A percentile compares a stretch with the other conserved stretches of the same genome.
These are phyloP conservation scores for Russula lepida DNA, from an alignment of 768 basidiomycete genomes.

Conservation along the genomic window DNA sequence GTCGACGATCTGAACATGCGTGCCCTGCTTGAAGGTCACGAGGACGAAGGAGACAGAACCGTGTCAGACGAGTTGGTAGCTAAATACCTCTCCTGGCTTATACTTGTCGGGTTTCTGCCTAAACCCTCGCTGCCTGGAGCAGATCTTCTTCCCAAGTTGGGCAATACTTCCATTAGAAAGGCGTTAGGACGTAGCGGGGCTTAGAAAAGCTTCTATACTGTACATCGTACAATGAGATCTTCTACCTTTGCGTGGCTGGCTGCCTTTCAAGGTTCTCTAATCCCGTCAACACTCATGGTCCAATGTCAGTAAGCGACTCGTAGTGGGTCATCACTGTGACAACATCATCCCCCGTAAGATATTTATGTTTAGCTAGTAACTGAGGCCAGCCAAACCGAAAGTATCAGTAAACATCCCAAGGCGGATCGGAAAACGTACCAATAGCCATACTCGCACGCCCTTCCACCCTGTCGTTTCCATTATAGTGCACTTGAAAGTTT, in stretches of 20 bases:
- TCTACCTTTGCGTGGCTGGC: not conserved
- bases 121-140: constrained; percentile 35
- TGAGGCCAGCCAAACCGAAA: not conserved
- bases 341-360: constrained; percentile 13
- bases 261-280: not conserved
- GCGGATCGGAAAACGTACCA: constrained; percentile 2
- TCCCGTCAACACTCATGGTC: not conserved
- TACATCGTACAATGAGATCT: not conserved
- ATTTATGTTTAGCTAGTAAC: constrained; percentile 16
- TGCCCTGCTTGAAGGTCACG: constrained; percentile 41
- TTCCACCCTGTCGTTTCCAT: constrained; percentile 13
- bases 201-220: not conserved
- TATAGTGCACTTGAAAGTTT: not conserved
- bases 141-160: constrained; percentile 43
- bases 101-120: constrained; percentile 75
- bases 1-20: constrained; percentile 80
- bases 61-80: constrained; percentile 77
- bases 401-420: not conserved
- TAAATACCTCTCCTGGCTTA: constrained; percentile 85
- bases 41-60: constrained; percentile 38
- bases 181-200: constrained; percentile 64
- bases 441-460: constrained; percentile 12
- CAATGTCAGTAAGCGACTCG: not conserved
- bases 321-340: constrained; percentile 7
- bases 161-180: constrained; percentile 35